Evolutionary conservation across 2,329 filamentous ascomycete genomes (phyloP), one percentile per base, ranked within the genome.

Genomic region (Calonectria pseudoturangicola): DNA sequence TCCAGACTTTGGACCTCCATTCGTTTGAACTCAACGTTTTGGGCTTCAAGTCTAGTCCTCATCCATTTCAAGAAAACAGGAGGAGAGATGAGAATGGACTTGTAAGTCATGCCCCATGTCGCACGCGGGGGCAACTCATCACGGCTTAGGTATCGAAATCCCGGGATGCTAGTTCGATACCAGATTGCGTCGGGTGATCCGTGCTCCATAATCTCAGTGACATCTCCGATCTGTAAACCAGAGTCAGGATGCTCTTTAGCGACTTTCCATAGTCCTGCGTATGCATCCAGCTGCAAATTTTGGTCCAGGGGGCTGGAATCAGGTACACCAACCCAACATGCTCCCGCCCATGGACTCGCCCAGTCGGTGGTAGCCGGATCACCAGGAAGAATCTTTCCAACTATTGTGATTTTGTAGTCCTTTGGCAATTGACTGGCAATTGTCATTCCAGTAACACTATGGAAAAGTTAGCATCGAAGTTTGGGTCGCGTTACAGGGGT

Each of bases 301-400:
- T 73, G 71, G 10, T 70, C 68, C 13, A 36, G 18, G 10, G 47
- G 47, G 25, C 45, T 54, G 25, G 68, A 70, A 18, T 65, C 25
- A 25, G 43, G 48, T 12, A 66, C 43, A 6, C 71, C 71, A n/a
- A 73, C 39, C 60, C 66, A 73, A 21, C 54, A 33, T 21, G 71
- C 71, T 2, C 66, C 71, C 2, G 71, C 71, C 62, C 54, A 33
- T n/a, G 71, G 66, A 10, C 66, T 66, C 3, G 71, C 71, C 62
- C 63, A 71, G n/a, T 36, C 62, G 12, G 50, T 71, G 30, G 68
- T 50, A 39, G 62, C 41, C 3, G 13, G 36, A 45, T 71, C 71
- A 2, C 66, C 60, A 13, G 71, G 66, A 15, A 70, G 71, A 30
- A 70, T 48, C 27, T 68, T 63, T 7, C 45, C 66, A 2, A 73